Evolutionary conservation across 2,329 filamentous ascomycete species (phyloP), one percentile per base, ranked within the genome.

Genomic region (Colletotrichum cereale): DNA sequence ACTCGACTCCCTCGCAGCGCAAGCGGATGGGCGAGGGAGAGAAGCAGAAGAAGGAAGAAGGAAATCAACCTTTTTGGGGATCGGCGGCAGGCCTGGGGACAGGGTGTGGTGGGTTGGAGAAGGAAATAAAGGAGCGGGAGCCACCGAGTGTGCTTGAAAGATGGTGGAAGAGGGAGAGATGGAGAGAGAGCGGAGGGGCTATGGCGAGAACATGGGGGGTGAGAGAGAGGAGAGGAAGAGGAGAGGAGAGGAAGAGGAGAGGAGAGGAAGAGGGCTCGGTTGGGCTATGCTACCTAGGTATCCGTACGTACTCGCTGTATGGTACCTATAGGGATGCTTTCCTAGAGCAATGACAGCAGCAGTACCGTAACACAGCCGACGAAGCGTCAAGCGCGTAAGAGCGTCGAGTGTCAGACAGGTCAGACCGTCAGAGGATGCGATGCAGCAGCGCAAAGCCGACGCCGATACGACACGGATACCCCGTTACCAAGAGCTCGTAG

Each of bases 121-220:
- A 48, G 29, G 26, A 34, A 48, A 47, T 34, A 36, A 47, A 44
- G 44, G 29, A 66, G 62, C 52, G 61, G 62, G 42, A 50, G 42
- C 48, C 14, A 10, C 14, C 5, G 53, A 52, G 52, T 29, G 52
- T 29, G 34, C 26, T n/a, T 18, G 42, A 34, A 36, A 44, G 40
- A 47, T 21, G 31, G 26, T 18, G 42, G 42, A 26, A 29, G 34
- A 47, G 31, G 31, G n/a, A 24, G 34, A 24, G 34, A 50, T n/a
- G 11, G 31, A 14, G 21, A 16, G 52, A 40, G 36, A 14, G 26
- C 18, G 29, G 52, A 44, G 62, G 47, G 48, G 48, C 66, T 82
- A 81, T 80, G 80, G 81, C 76, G 74, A 75, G 75, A 62, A 77
- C 80, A 82, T 80, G 76, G 74, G 77, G 72, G 31, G 31, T 34